A percentile compares a stretch with the other conserved stretches of the same genome.
These are phyloP conservation scores for Glycine latifolia DNA, from an alignment of 306 rosid genomes.

Conservation along the genomic window DNA sequence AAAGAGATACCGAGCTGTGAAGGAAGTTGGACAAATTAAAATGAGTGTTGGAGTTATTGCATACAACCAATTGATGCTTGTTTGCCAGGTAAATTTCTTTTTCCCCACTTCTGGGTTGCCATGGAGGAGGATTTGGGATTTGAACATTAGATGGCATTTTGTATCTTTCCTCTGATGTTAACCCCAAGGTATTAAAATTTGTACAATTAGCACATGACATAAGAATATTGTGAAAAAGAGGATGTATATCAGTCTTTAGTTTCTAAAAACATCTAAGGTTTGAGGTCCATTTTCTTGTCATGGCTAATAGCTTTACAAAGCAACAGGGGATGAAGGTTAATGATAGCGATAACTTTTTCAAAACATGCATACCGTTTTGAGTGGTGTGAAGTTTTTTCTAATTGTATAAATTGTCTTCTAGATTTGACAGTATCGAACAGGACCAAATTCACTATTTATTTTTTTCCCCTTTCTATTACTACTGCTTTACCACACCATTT, in stretches of 20 bases:
- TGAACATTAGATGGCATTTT: slow-evolving; percentile 1
- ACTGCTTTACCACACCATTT: slow-evolving; percentile 28
- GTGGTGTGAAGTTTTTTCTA: slow-evolving; percentile 17
- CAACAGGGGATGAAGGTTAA: slow-evolving; percentile 13
- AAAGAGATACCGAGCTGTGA: slow-evolving; percentile 67
- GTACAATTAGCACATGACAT: slow-evolving; percentile 2
- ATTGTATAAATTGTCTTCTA: neutral
- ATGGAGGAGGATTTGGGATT: neutral
- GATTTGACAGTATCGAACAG: slow-evolving; percentile 11
- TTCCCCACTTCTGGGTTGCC: neutral
- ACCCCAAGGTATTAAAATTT: neutral
- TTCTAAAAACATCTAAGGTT: neutral
- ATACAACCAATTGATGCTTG: slow-evolving; percentile 87
- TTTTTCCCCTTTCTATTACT: neutral
- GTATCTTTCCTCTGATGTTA: slow-evolving; percentile 12
- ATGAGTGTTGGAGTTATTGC: slow-evolving; percentile 91
- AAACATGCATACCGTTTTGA: neutral
- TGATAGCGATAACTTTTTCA: slow-evolving; percentile 6
- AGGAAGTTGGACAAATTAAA: slow-evolving; percentile 78
- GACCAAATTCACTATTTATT: slow-evolving; percentile 22
- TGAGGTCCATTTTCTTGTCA: slow-evolving; percentile 4
- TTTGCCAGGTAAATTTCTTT: slow-evolving; percentile 75
- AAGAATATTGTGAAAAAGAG: neutral
- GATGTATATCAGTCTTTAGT: neutral
- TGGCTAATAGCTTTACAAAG: slow-evolving; percentile 18